These are phyloP conservation scores for Musa beccarii DNA, from an alignment of 176 grass and related monocot genomes.

Conservation along the genomic window DNA sequence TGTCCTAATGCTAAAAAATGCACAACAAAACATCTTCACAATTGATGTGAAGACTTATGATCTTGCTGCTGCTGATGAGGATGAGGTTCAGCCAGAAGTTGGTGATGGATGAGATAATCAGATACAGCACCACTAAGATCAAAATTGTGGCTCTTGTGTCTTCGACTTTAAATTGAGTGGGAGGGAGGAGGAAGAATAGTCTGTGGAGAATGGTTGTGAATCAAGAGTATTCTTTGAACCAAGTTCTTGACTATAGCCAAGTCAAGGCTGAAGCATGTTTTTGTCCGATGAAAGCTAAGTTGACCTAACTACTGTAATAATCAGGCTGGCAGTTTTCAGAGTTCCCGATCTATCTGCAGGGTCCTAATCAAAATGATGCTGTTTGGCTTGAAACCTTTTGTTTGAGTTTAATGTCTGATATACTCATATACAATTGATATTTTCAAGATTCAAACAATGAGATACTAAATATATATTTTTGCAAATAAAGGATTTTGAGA, in stretches of 20 bases:
- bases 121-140: no score
- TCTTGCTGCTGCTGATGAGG: no score
- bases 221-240: background rate
- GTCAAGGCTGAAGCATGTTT: background rate
- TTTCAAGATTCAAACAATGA: background rate
- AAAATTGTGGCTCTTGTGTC: no score
- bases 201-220: no score
- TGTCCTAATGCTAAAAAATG: no score
- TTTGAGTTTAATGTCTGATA: background rate
- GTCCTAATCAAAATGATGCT: background rate
- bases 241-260: background rate
- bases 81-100: no score
- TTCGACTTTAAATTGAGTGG: no score
- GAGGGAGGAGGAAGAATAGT: no score
- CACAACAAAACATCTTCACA: no score
- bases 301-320: background rate
- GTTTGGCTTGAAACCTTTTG: background rate
- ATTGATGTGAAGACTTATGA: no score
- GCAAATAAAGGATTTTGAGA: background rate
- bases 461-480: background rate
- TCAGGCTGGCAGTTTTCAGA: no score
- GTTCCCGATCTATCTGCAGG: background rate
- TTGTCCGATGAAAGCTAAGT: background rate
- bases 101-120: no score
- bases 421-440: background rate